phyloP scores from a whole-genome alignment of 2,329 filamentous ascomycete species.

The Fusarium sp. region DNA sequence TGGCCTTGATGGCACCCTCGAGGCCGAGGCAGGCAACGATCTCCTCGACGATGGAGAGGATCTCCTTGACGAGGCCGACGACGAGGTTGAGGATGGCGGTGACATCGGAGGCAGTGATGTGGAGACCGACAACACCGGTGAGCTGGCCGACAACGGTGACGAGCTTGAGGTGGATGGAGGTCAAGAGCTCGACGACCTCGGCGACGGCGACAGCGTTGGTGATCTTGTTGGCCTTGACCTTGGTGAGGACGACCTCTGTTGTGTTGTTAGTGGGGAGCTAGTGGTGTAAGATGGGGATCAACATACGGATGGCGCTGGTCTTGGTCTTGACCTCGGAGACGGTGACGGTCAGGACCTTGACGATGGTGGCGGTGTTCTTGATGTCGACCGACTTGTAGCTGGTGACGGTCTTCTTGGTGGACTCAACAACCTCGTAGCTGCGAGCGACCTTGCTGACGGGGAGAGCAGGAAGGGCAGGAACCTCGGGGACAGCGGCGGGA shows the following conservation, averaged over 20 bases:
- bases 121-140: constrained; percentile 22
- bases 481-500: too few species aligned
- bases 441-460: too few species aligned
- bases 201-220: constrained; percentile 24
- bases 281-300: background rate
- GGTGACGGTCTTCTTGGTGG: background rate
- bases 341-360: constrained; percentile 26
- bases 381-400: constrained; percentile 26
- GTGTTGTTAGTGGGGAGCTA: too few species aligned
- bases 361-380: constrained; percentile 25
- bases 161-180: constrained; percentile 18
- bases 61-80: constrained; percentile 25
- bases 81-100: constrained; percentile 27
- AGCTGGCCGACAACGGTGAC: constrained; percentile 28
- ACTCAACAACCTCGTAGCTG: background rate
- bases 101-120: constrained; percentile 23
- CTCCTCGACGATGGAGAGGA: constrained; percentile 20
- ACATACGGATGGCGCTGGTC: constrained; percentile 22
- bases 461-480: too few species aligned
- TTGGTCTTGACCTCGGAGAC: constrained; percentile 26
- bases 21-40: constrained; percentile 10
- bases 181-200: constrained; percentile 8
- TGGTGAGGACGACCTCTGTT: constrained; percentile 18
- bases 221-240: constrained; percentile 24
- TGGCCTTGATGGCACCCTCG: constrained; percentile 19